Evolutionary conservation across 2,329 filamentous ascomycete species (phyloP).

Genomic region (Paecilomyces fulvus): DNA sequence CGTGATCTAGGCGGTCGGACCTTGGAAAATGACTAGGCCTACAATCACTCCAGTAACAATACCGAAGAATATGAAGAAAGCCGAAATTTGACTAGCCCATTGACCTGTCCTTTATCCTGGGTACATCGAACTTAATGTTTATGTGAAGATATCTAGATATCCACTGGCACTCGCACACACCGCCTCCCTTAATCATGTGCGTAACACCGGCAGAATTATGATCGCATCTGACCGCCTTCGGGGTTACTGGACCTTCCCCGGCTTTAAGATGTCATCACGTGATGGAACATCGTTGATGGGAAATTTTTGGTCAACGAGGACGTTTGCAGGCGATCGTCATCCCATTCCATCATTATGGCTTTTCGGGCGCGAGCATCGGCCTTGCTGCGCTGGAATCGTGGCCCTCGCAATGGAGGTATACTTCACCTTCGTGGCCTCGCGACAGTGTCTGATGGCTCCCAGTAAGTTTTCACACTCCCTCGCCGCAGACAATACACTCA

Average conservation of each 20-base stretch:
- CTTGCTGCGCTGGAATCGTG: constrained; percentile 19
- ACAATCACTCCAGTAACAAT: constrained; percentile 51
- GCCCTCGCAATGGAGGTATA: constrained; percentile 12
- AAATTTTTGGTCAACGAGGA: neutral
- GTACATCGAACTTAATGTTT: constrained; percentile 53
- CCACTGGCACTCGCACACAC: constrained; percentile 54
- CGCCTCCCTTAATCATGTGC: no score
- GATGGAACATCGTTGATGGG: neutral
- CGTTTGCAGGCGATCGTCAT: neutral
- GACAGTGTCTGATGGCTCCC: constrained; percentile 28
- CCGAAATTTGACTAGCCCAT: constrained; percentile 54
- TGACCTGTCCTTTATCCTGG: constrained; percentile 46
- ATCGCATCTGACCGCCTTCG: neutral
- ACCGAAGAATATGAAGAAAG: constrained; percentile 51
- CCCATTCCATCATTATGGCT: constrained; percentile 19
- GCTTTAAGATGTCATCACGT: neutral
- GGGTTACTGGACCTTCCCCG: neutral
- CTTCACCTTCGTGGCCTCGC: constrained; percentile 25
- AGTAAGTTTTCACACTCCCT: constrained; percentile 18
- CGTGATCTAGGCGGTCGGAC: no score
- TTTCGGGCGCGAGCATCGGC: constrained; percentile 23
- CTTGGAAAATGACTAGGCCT: constrained; percentile 49
- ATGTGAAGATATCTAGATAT: constrained; percentile 59
- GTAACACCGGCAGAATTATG: no score
- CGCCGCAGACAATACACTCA: neutral